Evolutionary conservation across 1,284 basidiomycete species (phyloP).

Genomic region (Mycosarcoma mackinlayi): DNA sequence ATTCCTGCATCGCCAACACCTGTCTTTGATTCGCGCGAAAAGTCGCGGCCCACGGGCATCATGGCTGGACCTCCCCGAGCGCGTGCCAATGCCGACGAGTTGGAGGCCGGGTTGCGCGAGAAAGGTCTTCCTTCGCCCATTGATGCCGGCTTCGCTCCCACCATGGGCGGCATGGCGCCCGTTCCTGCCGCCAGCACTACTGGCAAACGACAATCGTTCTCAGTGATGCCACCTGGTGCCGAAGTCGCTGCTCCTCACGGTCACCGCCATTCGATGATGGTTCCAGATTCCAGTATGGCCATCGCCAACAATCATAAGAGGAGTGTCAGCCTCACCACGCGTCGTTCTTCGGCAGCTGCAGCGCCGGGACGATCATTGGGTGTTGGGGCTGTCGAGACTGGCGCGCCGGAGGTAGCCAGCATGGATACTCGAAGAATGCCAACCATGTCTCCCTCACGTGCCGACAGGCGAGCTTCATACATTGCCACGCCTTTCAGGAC

Average conservation of each 20-base stretch:
- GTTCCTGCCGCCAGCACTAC: constrained; percentile 23
- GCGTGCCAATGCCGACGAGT: constrained; percentile 62
- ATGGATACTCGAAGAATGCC: constrained; percentile 23
- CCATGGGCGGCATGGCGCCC: constrained; percentile 24
- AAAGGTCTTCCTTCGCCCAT: constrained; percentile 42
- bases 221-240: constrained; percentile 7
- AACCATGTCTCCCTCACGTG: constrained; percentile 25
- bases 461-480: constrained; percentile 17
- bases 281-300: constrained; percentile 33
- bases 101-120: constrained; percentile 58
- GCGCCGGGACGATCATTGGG: constrained; percentile 10
- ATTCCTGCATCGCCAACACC: constrained; percentile 54
- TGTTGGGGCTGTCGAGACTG: constrained; percentile 2
- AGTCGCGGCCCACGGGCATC: constrained; percentile 58
- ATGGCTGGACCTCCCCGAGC: constrained; percentile 66
- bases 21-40: constrained; percentile 67
- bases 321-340: constrained; percentile 50
- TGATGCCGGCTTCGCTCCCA: constrained; percentile 28
- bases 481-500: constrained; percentile 22
- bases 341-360: constrained; percentile 20
- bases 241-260: constrained; percentile 10
- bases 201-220: constrained; percentile 27
- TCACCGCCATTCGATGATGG: constrained; percentile 48
- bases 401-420: constrained; percentile 8
- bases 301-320: constrained; percentile 52